These are phyloP conservation scores for Pichia deserticola DNA, from an alignment of 805 yeast species.

Conservation along the genomic window DNA sequence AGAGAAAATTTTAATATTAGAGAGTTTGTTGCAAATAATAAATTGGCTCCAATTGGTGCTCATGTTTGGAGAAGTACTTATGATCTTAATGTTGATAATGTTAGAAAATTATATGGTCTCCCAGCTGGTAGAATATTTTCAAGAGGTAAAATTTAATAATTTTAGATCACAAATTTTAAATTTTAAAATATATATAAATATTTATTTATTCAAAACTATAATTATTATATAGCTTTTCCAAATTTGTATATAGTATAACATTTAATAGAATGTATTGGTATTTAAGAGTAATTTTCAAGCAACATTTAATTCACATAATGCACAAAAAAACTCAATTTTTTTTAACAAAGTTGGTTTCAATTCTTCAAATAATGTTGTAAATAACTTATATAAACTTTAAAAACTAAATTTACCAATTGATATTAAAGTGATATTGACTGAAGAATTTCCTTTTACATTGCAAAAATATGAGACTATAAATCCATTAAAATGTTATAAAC, in stretches of 20 bases:
- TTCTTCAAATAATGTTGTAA: constrained; percentile 10
- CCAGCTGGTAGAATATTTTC: constrained; percentile 70
- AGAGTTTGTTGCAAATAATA: constrained; percentile 45
- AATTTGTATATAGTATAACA: no score
- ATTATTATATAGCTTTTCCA: no score
- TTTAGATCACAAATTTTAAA: no score
- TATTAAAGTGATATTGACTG: constrained; percentile 30
- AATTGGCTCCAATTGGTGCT: constrained; percentile 78
- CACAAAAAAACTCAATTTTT: no score
- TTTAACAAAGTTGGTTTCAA: no score
- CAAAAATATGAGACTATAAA: constrained; percentile 21
- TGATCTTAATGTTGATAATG: constrained; percentile 64
- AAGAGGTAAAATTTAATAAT: constrained; percentile 38
- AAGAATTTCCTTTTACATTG: constrained; percentile 28
- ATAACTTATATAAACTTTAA: constrained; percentile 17
- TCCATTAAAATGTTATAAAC: constrained; percentile 46
- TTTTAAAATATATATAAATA: no score
- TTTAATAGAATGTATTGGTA: no score
- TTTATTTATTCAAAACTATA: no score
- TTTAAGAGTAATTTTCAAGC: no score
- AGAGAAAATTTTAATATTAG: constrained; percentile 66
- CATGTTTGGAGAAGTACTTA: constrained; percentile 83
- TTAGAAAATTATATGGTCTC: constrained; percentile 68
- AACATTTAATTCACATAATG: no score
- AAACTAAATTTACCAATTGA: constrained; percentile 16